phyloP scores from a whole-genome alignment of 306 rosid species.

The Abrus precatorius region DNA sequence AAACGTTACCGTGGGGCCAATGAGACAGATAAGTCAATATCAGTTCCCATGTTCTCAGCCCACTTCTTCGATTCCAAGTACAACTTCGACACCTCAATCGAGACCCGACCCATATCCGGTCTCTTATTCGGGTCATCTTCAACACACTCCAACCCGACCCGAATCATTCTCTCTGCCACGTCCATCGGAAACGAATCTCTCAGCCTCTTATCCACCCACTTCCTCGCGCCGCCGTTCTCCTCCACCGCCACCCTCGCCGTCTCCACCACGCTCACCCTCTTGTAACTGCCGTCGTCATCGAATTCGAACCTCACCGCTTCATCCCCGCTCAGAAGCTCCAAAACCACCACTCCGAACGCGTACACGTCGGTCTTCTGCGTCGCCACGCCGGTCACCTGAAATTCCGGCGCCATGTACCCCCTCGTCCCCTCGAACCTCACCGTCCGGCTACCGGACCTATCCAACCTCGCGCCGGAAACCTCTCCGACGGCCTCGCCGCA shows the following conservation, averaged over 20 bases:
- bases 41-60: slow-evolving; percentile 67
- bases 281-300: slow-evolving; percentile 57
- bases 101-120: slow-evolving; percentile 82
- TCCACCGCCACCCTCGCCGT: slow-evolving; percentile 69
- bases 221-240: slow-evolving; percentile 61
- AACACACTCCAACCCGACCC: slow-evolving; percentile 74
- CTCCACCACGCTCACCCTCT: slow-evolving; percentile 75
- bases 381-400: slow-evolving; percentile 64
- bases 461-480: not conserved
- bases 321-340: slow-evolving; percentile 85
- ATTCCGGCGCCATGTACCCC: slow-evolving; percentile 95
- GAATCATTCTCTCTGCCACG: slow-evolving; percentile 76
- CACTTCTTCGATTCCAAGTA: slow-evolving; percentile 78
- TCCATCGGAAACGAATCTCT: slow-evolving; percentile 88
- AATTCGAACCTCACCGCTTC: slow-evolving; percentile 69
- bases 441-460: slow-evolving; percentile 54
- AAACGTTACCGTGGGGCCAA: slow-evolving; percentile 71
- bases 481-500: slow-evolving; percentile 62
- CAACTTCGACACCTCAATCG: slow-evolving; percentile 67
- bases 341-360: slow-evolving; percentile 87
- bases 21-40: slow-evolving; percentile 65
- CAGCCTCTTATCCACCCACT: slow-evolving; percentile 82
- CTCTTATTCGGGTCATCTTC: slow-evolving; percentile 69
- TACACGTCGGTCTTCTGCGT: slow-evolving; percentile 84
- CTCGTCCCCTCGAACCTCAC: slow-evolving; percentile 81